Conservation (phyloP, 2,329 filamentous ascomycete species). For the Claviceps humidiphila region DNA sequence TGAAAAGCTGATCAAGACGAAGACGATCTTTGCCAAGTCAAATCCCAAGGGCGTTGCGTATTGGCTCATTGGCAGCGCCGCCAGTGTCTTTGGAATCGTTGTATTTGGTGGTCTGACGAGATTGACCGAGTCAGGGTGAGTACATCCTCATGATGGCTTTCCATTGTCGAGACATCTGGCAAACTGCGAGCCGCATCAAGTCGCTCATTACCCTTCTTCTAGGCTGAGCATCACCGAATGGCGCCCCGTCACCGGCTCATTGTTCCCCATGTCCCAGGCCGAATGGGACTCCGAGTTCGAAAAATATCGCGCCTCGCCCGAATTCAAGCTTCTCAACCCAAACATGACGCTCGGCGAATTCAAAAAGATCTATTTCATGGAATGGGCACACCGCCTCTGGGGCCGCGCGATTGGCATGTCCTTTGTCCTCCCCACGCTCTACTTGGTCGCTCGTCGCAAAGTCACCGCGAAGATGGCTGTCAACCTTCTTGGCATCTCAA, state of each 20-base stretch:
- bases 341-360: constrained; percentile 89
- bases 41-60: constrained; percentile 71
- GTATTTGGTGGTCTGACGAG: constrained; percentile 88
- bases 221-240: constrained; percentile 98
- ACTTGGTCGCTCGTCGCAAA: constrained; percentile 69
- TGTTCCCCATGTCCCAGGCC: constrained; percentile 63
- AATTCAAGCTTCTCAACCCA: constrained; percentile 84
- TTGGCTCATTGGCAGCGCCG: constrained; percentile 85
- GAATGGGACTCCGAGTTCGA: constrained; percentile 91
- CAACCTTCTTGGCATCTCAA: constrained; percentile 70
- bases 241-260: constrained; percentile 85
- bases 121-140: constrained; percentile 88
- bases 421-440: constrained; percentile 76
- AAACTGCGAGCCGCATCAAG: neutral
- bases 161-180: neutral
- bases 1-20: constrained; percentile 19
- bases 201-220: neutral
- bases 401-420: constrained; percentile 81
- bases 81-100: constrained; percentile 92
- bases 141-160: neutral
- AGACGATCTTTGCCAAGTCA: constrained; percentile 41
- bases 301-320: constrained; percentile 84
- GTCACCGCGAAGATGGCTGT: constrained; percentile 68
- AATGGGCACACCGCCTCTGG: constrained; percentile 94
- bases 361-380: constrained; percentile 99